Base-by-base conservation (phyloP, 495 filamentous ascomycete species). In the Penicillium desertorum region DNA sequence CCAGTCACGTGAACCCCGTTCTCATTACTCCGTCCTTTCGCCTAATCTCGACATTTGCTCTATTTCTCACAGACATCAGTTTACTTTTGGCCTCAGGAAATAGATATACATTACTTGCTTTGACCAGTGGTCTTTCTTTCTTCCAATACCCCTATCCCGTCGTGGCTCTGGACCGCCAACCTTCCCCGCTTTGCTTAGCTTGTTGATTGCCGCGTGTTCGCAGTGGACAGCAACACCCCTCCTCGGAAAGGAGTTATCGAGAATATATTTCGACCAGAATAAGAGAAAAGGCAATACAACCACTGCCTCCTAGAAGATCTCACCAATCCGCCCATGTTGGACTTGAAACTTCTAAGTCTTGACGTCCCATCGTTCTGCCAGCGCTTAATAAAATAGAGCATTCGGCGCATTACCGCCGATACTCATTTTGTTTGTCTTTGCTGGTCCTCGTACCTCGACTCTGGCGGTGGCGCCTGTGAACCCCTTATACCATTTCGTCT, bases 1-100 rank as follows among this genome's bases (percentile, higher is more conserved):
- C 64, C 57, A 54, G 62, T 68, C 65, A 68, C 65, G 65, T 68
- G 65, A 32, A 56, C 41, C 11, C 39, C 43, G n/a, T 49, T 37
- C 29, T 32, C 37, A 53, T 44, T 22, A 37, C 22, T 23, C 22
- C 22, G 22, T 43, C 36, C 6, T 44, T 55, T 55, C 42, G 44
- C 53, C 53, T 37, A 39, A 47, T 34, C 43, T 25, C 16, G 14
- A 47, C 11, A n/a, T 39, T 39, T 27, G 10, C 11, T 36, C 17
- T 34, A 9, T 44, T 50, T 7, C n/a, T 50, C 17, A 3, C 20
- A 22, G 19, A 16, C 14, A 22, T 45, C 22, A 29, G 4, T 23
- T 32, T 20, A 14, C 27, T 32, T 52, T 45, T 37, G 2, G 25
- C 25, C 17, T 36, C 20, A 44, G 20, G 11, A 25, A 43, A 16